These are phyloP conservation scores for Hapsidospora chrysogenum DNA, from an alignment of 495 filamentous ascomycete species.

Conservation along the genomic window DNA sequence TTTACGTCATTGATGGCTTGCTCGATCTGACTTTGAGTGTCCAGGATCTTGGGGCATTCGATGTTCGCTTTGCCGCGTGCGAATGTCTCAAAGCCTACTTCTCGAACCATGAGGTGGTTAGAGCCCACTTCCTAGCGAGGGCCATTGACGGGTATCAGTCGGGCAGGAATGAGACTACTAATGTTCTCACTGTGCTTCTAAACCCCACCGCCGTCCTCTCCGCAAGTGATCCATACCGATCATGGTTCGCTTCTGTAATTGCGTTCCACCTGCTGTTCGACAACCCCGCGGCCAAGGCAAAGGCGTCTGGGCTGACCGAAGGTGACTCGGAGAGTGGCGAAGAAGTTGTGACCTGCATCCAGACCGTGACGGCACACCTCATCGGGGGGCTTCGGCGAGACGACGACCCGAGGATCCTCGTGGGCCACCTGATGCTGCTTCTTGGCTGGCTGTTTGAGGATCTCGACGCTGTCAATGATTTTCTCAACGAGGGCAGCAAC, in stretches of 20 bases:
- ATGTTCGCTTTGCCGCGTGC: slow-evolving; percentile 69
- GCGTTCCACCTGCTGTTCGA: slow-evolving; percentile 82
- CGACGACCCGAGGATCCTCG: slow-evolving; percentile 64
- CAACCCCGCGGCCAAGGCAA: slow-evolving; percentile 58
- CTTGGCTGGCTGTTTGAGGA: slow-evolving; percentile 90
- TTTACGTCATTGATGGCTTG: slow-evolving; percentile 90
- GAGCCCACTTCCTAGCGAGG: slow-evolving; percentile 66
- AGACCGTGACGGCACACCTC: slow-evolving; percentile 67
- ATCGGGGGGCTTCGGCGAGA: slow-evolving; percentile 54
- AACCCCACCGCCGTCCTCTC: slow-evolving; percentile 37
- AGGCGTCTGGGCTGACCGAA: slow-evolving; percentile 69
- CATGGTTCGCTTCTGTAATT: slow-evolving; percentile 83
- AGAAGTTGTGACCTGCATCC: slow-evolving; percentile 89
- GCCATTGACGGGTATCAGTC: slow-evolving; percentile 77
- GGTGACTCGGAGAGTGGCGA: slow-evolving; percentile 83
- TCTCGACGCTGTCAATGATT: slow-evolving; percentile 78
- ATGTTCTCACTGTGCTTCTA: slow-evolving; percentile 71
- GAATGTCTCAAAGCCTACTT: slow-evolving; percentile 90
- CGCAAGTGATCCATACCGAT: slow-evolving; percentile 68
- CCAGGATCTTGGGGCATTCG: slow-evolving; percentile 46
- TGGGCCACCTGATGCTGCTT: slow-evolving; percentile 87
- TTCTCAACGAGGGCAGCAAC: slow-evolving; percentile 87
- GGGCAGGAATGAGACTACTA: slow-evolving; percentile 72
- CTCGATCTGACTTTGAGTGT: slow-evolving; percentile 70
- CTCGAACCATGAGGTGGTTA: slow-evolving; percentile 58